Evolutionary conservation across 495 filamentous ascomycete species (phyloP).

Genomic region (Talaromyces borbonicus): DNA sequence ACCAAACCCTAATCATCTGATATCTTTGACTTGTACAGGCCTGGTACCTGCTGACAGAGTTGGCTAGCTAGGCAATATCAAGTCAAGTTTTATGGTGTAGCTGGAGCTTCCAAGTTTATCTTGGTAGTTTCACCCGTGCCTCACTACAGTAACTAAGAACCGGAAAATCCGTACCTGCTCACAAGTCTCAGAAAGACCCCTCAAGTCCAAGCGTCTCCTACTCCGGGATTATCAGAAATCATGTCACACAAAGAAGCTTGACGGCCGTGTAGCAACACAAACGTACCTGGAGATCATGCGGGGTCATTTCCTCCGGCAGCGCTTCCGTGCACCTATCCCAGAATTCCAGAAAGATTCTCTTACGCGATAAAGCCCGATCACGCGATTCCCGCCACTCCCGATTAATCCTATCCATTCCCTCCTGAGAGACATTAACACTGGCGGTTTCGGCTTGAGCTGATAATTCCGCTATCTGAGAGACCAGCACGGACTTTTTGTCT

Average conservation of each 20-base stretch:
- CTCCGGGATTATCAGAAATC: slow-evolving; percentile 3
- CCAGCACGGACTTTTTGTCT: slow-evolving; percentile 31
- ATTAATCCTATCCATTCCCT: slow-evolving; percentile 39
- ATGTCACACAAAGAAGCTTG: background rate
- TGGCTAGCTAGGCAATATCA: too few relatives aligned
- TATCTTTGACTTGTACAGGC: too few relatives aligned
- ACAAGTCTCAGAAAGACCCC: slow-evolving; percentile 13
- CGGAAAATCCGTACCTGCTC: background rate
- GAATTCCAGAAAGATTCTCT: slow-evolving; percentile 42
- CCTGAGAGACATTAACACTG: slow-evolving; percentile 31
- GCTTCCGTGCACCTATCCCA: slow-evolving; percentile 40
- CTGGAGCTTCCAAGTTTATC: too few relatives aligned
- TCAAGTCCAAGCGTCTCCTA: slow-evolving; percentile 38
- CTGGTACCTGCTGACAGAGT: too few relatives aligned
- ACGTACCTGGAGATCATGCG: slow-evolving; percentile 43
- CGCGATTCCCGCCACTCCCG: slow-evolving; percentile 44
- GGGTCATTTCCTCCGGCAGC: slow-evolving; percentile 35
- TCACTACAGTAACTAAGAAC: too few relatives aligned
- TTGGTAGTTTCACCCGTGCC: too few relatives aligned
- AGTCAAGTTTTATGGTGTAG: too few relatives aligned
- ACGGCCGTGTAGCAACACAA: too few relatives aligned
- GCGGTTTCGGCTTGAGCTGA: slow-evolving; percentile 19
- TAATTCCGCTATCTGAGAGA: slow-evolving; percentile 28
- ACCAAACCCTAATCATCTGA: too few relatives aligned
- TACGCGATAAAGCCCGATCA: slow-evolving; percentile 31